Conservation (phyloP, 2,329 filamentous ascomycete species). For the Cladosporium sp. region DNA sequence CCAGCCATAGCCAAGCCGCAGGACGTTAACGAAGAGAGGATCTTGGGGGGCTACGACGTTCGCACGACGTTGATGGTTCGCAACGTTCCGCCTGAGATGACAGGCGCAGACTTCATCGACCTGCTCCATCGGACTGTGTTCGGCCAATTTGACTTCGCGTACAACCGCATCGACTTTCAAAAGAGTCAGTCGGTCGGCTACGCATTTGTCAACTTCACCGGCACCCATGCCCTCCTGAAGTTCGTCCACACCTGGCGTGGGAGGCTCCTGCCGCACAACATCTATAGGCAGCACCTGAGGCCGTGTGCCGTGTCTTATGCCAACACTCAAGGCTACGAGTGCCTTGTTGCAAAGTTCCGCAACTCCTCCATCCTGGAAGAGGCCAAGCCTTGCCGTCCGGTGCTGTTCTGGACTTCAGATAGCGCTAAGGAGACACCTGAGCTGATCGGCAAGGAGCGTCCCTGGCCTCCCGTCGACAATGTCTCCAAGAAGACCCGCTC, state of each 20-base stretch:
- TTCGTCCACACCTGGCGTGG: constrained; percentile 56
- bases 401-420: constrained; percentile 63
- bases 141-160: constrained; percentile 92
- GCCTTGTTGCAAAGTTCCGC: constrained; percentile 89
- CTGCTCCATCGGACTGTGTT: constrained; percentile 76
- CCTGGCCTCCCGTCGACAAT: constrained; percentile 79
- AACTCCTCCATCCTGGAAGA: constrained; percentile 97
- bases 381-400: constrained; percentile 75
- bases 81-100: constrained; percentile 90
- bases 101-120: constrained; percentile 64
- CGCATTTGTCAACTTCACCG: constrained; percentile 92
- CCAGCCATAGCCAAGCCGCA: constrained; percentile 32
- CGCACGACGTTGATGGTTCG: constrained; percentile 74
- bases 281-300: constrained; percentile 62
- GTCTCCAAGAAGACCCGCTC: constrained; percentile 83
- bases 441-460: constrained; percentile 68
- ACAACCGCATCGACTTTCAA: constrained; percentile 72
- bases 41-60: constrained; percentile 48
- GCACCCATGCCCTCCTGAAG: constrained; percentile 72
- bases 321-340: constrained; percentile 93
- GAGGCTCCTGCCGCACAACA: constrained; percentile 61
- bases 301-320: constrained; percentile 90
- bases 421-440: constrained; percentile 41
- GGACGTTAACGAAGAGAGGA: constrained; percentile 40
- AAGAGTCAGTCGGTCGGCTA: constrained; percentile 75